Base-by-base conservation (phyloP, 2,329 filamentous ascomycete genomes). In the Fusarium duplospermum region DNA sequence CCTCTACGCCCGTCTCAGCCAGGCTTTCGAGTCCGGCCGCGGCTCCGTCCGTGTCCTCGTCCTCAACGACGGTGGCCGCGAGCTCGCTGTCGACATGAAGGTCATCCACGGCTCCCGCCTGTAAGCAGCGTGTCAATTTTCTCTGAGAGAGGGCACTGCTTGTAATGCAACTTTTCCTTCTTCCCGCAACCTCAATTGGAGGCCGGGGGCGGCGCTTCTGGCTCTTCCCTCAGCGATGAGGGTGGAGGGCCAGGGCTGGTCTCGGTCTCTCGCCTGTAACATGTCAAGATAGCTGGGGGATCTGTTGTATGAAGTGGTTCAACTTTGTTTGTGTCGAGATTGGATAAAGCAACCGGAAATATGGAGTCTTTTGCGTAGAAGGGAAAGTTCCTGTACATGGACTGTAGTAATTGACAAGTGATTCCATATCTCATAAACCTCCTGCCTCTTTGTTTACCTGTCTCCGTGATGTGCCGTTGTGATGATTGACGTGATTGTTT, bases 51-150 rank as follows among this genome's bases (percentile, higher is more conserved):
- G 96, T 79, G 95, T 97, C 81, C 92, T 98, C 73, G 96, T 99
- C 85, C 95, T 99, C 87, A 94, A 92, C 85, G 96, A 99, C 86
- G 89, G 93, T 81, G 95, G 95, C 80, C 92, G 93, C 81, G 96
- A 99, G 91, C 92, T 99, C 82, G 95, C 93, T 80, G 96, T 99
- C 79, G 96, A 99, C 91, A 96, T 97, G 92, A 98, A 98, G 93
- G 93, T 97, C 83, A 93, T 98, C 83, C 96, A 99, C 88, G 90
- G 90, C 82, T 91, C 90, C 77, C 89, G 89, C 80, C 85, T 92
- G 84, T 92, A 91, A 87, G 76, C 74, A 87, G 76, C 74, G 69
- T 69, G 70, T 74, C 66, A 70, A 72, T 70, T 72, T 62, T 71
- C 65, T 67, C 47, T 72, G 58, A 60, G 71, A 62, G 63, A 69